phyloP scores from a whole-genome alignment of 78 protist species.

The Dictyostelium purpureum region DNA sequence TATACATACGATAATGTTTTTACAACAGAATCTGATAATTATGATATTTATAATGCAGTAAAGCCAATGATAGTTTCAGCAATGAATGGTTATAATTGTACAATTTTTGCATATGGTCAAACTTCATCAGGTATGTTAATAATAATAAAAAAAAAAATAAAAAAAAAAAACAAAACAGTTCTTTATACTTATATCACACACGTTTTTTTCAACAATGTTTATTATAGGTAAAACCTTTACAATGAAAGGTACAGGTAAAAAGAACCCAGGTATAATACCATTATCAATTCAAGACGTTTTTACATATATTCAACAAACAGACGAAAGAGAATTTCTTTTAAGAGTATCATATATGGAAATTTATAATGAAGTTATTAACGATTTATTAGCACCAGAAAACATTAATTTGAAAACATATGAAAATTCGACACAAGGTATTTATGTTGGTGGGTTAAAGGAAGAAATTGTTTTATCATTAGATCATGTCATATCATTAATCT shows the following conservation, averaged over 20 bases:
- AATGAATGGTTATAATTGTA: constrained; percentile 77
- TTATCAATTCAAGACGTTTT: constrained; percentile 68
- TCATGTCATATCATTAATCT: constrained; percentile 73
- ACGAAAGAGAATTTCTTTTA: constrained; percentile 77
- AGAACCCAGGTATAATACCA: constrained; percentile 76
- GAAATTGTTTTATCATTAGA: constrained; percentile 82
- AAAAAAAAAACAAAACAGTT: no score
- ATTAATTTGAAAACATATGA: constrained; percentile 71
- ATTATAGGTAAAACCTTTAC: constrained; percentile 69
- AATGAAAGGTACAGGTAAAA: constrained; percentile 45
- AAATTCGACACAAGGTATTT: constrained; percentile 38
- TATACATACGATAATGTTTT: constrained; percentile 53
- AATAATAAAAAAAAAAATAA: no score
- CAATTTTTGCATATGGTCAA: constrained; percentile 87
- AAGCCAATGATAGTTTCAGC: constrained; percentile 8
- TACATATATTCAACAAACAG: constrained; percentile 14
- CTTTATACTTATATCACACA: background rate
- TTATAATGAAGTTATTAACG: constrained; percentile 87
- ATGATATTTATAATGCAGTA: constrained; percentile 26
- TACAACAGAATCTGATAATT: constrained; percentile 6
- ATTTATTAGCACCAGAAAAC: constrained; percentile 77
- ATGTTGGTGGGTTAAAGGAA: constrained; percentile 81
- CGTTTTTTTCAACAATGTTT: no score
- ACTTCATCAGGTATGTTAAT: no score
- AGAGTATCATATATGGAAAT: constrained; percentile 89